A percentile compares a stretch with the other conserved stretches of the same genome.
Conservation (phyloP, 2,329 filamentous ascomycete genomes). For the Trichoderma sp. region DNA sequence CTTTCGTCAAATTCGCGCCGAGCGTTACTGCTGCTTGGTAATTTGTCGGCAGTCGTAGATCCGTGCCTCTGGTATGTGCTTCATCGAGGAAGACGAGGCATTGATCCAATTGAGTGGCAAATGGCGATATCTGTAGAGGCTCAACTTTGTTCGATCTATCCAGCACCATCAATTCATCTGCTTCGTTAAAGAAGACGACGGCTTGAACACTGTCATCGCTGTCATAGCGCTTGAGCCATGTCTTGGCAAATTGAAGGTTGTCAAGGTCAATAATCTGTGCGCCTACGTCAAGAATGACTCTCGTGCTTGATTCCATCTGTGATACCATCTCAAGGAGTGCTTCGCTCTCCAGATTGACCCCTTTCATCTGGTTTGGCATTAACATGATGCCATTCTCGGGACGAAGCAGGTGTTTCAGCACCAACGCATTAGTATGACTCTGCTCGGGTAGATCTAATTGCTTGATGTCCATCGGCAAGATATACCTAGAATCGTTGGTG, state of each 20-base stretch:
- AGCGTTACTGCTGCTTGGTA: constrained; percentile 70
- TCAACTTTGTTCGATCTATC: neutral
- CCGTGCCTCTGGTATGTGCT: constrained; percentile 69
- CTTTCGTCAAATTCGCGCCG: constrained; percentile 66
- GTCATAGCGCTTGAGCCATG: constrained; percentile 54
- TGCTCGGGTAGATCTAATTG: constrained; percentile 60
- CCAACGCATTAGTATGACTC: constrained; percentile 68
- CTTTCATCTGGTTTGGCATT: neutral
- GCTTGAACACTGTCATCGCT: neutral
- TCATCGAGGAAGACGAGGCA: constrained; percentile 73
- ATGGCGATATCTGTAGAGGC: constrained; percentile 45
- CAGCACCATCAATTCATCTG: neutral
- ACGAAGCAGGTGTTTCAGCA: constrained; percentile 62
- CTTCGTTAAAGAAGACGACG: neutral
- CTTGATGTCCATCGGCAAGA: constrained; percentile 59
- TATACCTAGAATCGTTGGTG: constrained; percentile 63
- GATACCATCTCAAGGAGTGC: neutral
- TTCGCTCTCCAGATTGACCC: neutral
- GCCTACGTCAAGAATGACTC: constrained; percentile 71
- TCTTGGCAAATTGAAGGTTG: constrained; percentile 56
- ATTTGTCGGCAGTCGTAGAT: constrained; percentile 60
- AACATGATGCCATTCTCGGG: constrained; percentile 45
- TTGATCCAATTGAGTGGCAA: constrained; percentile 54
- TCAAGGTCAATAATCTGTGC: constrained; percentile 68
- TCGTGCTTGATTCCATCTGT: constrained; percentile 44